Conservation (phyloP, 129 eudicot species). For the Kitagawia praeruptora region DNA sequence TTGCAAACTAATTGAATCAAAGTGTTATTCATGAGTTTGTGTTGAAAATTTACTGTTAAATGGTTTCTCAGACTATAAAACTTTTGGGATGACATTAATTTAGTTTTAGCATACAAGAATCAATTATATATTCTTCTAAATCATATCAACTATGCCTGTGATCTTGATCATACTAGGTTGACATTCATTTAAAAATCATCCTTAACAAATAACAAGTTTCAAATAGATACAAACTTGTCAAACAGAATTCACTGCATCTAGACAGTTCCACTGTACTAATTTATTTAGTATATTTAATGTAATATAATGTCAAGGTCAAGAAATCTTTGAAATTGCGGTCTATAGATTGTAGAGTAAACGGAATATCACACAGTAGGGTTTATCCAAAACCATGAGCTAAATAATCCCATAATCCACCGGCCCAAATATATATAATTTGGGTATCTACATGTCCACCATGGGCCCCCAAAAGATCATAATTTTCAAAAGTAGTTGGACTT, state of each 20-base stretch:
- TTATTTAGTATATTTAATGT: not conserved
- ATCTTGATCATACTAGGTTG: not conserved
- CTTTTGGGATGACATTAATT: not conserved
- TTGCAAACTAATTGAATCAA: slow-evolving; percentile 2
- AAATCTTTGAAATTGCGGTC: not conserved
- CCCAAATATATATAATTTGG: not conserved
- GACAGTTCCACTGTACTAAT: not conserved
- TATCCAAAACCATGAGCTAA: too few species aligned
- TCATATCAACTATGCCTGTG: not conserved
- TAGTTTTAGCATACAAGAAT: not conserved
- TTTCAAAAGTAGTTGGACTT: not conserved
- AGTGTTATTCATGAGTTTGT: slow-evolving; percentile 1
- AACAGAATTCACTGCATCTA: not conserved
- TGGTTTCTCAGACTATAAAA: not conserved
- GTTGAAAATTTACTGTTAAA: slow-evolving; percentile 2
- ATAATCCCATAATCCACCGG: not conserved
- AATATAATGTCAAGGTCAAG: not conserved
- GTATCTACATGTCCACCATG: not conserved
- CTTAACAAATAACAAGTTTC: not conserved
- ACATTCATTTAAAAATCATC: not conserved
- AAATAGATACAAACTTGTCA: not conserved
- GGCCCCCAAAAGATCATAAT: not conserved
- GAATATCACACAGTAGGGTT: not conserved
- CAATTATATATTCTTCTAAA: not conserved
- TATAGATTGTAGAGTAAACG: not conserved